Base-by-base conservation (phyloP, 2,329 filamentous ascomycete species). In the Penicillium frequentans region DNA sequence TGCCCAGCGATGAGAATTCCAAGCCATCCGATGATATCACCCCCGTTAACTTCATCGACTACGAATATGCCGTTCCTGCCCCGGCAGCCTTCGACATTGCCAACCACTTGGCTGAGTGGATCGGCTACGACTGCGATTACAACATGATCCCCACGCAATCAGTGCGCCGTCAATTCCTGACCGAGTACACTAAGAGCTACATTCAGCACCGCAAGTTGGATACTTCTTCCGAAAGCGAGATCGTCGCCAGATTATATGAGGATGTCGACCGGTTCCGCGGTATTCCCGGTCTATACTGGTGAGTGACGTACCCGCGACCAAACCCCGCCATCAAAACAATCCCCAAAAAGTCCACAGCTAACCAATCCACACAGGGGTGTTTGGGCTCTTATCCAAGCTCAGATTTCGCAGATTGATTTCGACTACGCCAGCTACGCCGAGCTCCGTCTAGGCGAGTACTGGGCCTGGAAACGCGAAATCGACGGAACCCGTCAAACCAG, bases 81-180 rank as follows among this genome's bases (percentile, higher is more conserved):
- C 93, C 93, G 1, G 92, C 93, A 4, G 93, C 93, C 2, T 99
- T 99, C 76, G 95, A 99, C 73, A 87, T 99, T 66, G 89, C 93
- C 50, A 99, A 99, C 78, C 95, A 99, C 80, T 96, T 99, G 72
- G 92, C 95, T 48, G 95, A 99, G 78, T 99, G 95, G 93, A 93
- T 89, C 58, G 95, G 95, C 56, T 97, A 97, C 70, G 91, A 96
- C 68, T 99, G 95, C 80, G 92, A 98, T 75, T 93, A 90, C 78
- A 85, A 79, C 68, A 88, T 89, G 64, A 83, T 98, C 55, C 95
- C 95, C 5, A 95, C 90, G 1, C 84, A 84, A 60, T 80, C 86
- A 21, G 86, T 93, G 67, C 88, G 95, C 27, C 84, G 86, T 45
- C 85, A 88, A 54, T 99, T 99, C 75, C 84, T 98, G 58, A 80